phyloP scores from a whole-genome alignment of 129 eudicot genomes.

The Apium graveolens region DNA sequence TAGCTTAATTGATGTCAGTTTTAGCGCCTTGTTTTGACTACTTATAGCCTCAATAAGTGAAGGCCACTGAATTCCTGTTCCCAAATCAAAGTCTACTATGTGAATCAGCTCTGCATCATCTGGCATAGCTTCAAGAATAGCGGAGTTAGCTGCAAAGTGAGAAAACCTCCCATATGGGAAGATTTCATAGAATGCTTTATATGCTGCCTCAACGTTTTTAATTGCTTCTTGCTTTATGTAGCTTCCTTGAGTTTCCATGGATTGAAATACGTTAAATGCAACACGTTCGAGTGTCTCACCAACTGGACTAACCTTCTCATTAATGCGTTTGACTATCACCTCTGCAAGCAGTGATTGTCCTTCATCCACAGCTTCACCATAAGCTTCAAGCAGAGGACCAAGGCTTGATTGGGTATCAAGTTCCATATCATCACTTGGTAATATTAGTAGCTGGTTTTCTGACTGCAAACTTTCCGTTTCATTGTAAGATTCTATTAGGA shows the following conservation, averaged over 20 bases:
- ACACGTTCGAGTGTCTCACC: conserved; percentile 51
- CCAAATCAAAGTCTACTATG: conserved; percentile 51
- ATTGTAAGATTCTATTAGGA: conserved; percentile 12
- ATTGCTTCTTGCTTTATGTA: conserved; percentile 37
- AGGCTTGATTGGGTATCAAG: conserved; percentile 28
- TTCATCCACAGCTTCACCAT: conserved; percentile 62
- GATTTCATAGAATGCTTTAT: conserved; percentile 35
- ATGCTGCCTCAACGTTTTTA: conserved; percentile 38
- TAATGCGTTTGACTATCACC: conserved; percentile 29
- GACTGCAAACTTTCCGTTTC: conserved; percentile 3
- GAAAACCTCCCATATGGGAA: conserved; percentile 49
- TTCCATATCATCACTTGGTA: conserved; percentile 26
- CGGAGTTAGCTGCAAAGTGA: conserved; percentile 51
- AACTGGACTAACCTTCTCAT: conserved; percentile 34
- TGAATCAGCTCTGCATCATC: conserved; percentile 24
- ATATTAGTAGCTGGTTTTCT: conserved; percentile 16
- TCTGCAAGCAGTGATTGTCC: conserved; percentile 34
- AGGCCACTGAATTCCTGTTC: conserved; percentile 61
- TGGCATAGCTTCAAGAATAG: conserved; percentile 49
- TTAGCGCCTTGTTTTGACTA: conserved; percentile 16
- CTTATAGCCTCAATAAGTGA: conserved; percentile 43
- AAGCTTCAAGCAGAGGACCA: conserved; percentile 38
- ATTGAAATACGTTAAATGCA: conserved; percentile 30
- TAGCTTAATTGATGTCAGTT: conserved; percentile 32
- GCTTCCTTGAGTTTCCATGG: conserved; percentile 28